Conservation (phyloP, 352 stramenopile species). For the Globisporangium takayamanum region DNA sequence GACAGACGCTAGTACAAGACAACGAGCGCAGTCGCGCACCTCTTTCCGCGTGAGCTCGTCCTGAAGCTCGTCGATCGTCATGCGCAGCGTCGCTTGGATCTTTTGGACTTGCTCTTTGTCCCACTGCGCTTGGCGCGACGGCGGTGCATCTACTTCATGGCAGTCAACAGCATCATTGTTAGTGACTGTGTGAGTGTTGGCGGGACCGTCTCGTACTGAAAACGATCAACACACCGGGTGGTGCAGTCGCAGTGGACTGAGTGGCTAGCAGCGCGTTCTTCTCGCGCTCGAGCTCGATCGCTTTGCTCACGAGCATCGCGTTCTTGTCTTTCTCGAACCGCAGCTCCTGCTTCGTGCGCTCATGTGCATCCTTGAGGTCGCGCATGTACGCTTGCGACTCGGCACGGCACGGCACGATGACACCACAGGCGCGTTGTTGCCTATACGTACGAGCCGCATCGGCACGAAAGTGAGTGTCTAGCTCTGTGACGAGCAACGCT, state of each 20-base stretch:
- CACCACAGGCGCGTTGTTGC: slow-evolving; percentile 40
- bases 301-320: slow-evolving; percentile 54
- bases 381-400: slow-evolving; percentile 60
- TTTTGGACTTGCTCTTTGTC: slow-evolving; percentile 67
- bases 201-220: background rate
- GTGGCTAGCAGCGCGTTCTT: slow-evolving; percentile 45
- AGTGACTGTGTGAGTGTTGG: background rate
- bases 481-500: background rate
- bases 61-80: slow-evolving; percentile 74
- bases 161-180: background rate
- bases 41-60: slow-evolving; percentile 71
- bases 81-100: slow-evolving; percentile 62
- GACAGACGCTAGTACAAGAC: background rate
- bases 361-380: slow-evolving; percentile 56
- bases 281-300: slow-evolving; percentile 61
- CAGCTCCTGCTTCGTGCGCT: slow-evolving; percentile 53
- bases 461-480: background rate
- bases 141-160: background rate
- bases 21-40: slow-evolving; percentile 8
- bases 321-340: slow-evolving; percentile 75
- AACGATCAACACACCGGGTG: background rate
- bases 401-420: slow-evolving; percentile 39
- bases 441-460: slow-evolving; percentile 8
- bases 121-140: slow-evolving; percentile 32
- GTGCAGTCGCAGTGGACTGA: background rate